Percentiles rank a stretch among this genome's conserved stretches.
These are phyloP conservation scores for Neurospora crassa DNA, from an alignment of 2,329 filamentous ascomycete species.

Conservation along the genomic window DNA sequence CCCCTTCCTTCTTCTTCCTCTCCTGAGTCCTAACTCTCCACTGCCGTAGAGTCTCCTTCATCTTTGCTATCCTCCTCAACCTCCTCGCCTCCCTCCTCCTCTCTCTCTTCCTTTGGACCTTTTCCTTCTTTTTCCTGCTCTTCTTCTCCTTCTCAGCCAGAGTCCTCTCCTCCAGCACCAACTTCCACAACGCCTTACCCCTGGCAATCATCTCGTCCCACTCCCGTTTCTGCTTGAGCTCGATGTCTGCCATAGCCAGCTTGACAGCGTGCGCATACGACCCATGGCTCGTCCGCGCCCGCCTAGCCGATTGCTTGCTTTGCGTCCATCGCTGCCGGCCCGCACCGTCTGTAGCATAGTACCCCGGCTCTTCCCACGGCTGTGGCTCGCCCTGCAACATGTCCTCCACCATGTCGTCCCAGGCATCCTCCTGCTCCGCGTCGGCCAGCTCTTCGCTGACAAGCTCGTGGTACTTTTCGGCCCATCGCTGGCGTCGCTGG, in stretches of 20 bases:
- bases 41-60: neutral
- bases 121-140: conserved; percentile 18
- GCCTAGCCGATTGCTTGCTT: conserved; percentile 7
- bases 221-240: conserved; percentile 21
- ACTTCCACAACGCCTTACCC: conserved; percentile 28
- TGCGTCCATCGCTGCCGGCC: conserved; percentile 20
- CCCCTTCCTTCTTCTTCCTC: neutral
- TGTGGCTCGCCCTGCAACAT: conserved; percentile 22
- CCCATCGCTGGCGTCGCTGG: conserved; percentile 30
- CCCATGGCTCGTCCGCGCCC: neutral
- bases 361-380: conserved; percentile 23
- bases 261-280: neutral
- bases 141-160: conserved; percentile 23
- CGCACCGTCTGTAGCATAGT: conserved; percentile 16
- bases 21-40: neutral
- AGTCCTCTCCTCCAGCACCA: conserved; percentile 30
- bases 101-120: conserved; percentile 7
- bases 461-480: conserved; percentile 29
- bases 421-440: conserved; percentile 35
- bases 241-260: conserved; percentile 16
- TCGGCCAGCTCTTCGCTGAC: conserved; percentile 25
- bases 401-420: conserved; percentile 32
- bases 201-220: conserved; percentile 32
- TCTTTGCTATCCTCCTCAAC: neutral
- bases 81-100: conserved; percentile 1